Conservation (phyloP, 208 protist species). For the Acanthamoeba comandoni region DNA sequence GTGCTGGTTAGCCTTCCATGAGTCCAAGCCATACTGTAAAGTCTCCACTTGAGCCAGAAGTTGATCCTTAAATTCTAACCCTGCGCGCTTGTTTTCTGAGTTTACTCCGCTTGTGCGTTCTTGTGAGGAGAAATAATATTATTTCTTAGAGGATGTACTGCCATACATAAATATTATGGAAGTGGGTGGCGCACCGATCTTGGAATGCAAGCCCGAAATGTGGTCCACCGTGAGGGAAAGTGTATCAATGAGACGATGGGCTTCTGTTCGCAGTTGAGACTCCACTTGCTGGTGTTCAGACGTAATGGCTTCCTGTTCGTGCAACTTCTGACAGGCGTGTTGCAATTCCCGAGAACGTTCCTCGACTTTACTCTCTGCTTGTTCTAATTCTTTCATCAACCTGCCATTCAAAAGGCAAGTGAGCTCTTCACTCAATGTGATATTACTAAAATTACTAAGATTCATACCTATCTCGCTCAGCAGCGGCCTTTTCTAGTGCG, state of each 20-base stretch:
- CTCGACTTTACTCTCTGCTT: slow-evolving; percentile 14
- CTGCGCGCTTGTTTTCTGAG: not conserved
- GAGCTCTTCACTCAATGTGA: no score
- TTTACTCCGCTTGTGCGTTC: not conserved
- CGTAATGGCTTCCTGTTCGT: not conserved
- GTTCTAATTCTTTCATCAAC: no score
- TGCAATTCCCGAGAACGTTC: no score
- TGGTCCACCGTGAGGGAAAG: not conserved
- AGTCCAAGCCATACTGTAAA: not conserved
- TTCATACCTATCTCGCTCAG: no score
- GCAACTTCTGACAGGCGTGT: no score
- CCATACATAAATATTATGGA: no score
- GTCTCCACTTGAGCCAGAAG: not conserved
- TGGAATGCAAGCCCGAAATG: not conserved
- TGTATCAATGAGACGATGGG: not conserved
- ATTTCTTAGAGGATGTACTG: slow-evolving; percentile 2
- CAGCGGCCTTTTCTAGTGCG: not conserved
- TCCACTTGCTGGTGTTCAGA: not conserved
- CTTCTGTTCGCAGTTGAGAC: not conserved
- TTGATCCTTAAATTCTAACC: not conserved
- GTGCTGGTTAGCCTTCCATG: not conserved
- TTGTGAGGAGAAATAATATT: slow-evolving; percentile 7
- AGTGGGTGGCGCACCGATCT: not conserved
- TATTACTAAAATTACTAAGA: no score
- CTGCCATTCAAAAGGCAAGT: no score